These are phyloP conservation scores for Fusarium lateritium DNA, from an alignment of 2,329 filamentous ascomycete species.

Conservation along the genomic window DNA sequence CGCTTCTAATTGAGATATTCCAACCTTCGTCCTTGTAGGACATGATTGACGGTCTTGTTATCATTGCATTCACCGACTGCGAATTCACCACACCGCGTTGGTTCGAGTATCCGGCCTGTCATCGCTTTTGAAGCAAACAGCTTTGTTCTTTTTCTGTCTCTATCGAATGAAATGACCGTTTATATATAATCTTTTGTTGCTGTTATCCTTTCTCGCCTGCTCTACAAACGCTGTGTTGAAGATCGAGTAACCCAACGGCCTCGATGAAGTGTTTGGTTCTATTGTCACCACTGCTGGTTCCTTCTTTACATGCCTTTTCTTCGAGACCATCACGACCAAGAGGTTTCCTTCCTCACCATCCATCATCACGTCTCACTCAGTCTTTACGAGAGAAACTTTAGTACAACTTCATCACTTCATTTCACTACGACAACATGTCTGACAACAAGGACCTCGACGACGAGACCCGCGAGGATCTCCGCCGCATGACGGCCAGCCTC, in stretches of 20 bases:
- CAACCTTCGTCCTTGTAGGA: background rate
- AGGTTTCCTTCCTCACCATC: background rate
- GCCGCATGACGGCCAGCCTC: slow-evolving; percentile 44
- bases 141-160: background rate
- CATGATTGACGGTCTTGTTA: background rate
- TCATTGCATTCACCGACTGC: background rate
- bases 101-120: background rate
- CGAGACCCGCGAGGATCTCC: slow-evolving; percentile 23
- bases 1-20: background rate
- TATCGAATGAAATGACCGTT: background rate
- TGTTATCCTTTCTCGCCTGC: background rate
- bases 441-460: slow-evolving; percentile 13
- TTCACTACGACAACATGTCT: slow-evolving; percentile 11
- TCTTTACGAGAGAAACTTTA: background rate
- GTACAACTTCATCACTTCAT: background rate
- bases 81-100: background rate
- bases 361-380: background rate
- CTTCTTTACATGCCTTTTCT: slow-evolving; percentile 8
- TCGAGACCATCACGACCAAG: background rate
- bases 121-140: slow-evolving; percentile 17
- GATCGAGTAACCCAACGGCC: background rate
- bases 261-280: slow-evolving; percentile 15
- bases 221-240: slow-evolving; percentile 11
- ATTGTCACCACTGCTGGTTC: slow-evolving; percentile 9
- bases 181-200: background rate